Evolutionary conservation across 495 filamentous ascomycete genomes (phyloP).

Genomic region (Neurospora sp.): DNA sequence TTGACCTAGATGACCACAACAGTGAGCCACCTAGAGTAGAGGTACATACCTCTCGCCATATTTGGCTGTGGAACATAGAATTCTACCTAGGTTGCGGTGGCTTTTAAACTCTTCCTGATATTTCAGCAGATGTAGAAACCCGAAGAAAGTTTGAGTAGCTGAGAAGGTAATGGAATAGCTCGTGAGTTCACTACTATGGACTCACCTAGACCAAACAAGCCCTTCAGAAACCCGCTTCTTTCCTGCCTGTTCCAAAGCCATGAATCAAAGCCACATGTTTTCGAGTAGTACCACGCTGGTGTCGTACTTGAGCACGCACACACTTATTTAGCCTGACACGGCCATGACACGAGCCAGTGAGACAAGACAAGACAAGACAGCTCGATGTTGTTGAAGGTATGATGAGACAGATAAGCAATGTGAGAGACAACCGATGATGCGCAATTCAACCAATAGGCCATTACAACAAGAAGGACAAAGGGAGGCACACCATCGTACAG

Average conservation of each 20-base stretch:
- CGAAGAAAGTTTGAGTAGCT: not conserved
- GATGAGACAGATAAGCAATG: not conserved
- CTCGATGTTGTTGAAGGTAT: not conserved
- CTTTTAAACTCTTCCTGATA: not conserved
- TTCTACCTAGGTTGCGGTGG: not conserved
- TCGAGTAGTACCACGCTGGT: not conserved
- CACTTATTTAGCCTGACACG: not conserved
- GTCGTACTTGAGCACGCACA: not conserved
- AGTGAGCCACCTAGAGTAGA: not conserved
- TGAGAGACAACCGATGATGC: not conserved
- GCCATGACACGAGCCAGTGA: not conserved
- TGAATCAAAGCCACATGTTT: not conserved
- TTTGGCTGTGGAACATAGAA: not conserved
- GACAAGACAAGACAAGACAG: not conserved
- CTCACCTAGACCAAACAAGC: not conserved
- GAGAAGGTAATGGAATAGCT: not conserved
- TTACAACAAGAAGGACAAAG: not conserved
- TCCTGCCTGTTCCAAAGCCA: not conserved
- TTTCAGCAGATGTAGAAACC: not conserved
- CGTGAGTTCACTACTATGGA: not conserved
- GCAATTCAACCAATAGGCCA: not conserved
- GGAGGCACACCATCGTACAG: not conserved
- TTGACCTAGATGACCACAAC: not conserved
- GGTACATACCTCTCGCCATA: not conserved
- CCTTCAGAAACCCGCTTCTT: not conserved